Evolutionary conservation across 192 early-diverging fungal genomes (phyloP).

Genomic region (Allomyces javanicus): DNA sequence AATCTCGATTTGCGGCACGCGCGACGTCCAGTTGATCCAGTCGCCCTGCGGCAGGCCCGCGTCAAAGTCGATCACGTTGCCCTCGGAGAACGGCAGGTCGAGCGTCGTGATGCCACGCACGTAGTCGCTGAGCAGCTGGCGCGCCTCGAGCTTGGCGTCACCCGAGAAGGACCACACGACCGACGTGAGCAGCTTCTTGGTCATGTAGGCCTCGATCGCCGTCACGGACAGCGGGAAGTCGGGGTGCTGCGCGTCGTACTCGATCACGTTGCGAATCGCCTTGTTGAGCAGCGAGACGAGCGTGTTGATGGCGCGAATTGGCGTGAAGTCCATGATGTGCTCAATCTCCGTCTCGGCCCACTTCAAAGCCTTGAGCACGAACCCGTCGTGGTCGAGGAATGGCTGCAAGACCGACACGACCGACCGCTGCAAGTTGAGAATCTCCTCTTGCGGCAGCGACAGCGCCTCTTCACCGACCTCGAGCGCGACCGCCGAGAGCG

Average conservation of each 20-base stretch:
- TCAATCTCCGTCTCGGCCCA: slow-evolving; percentile 41
- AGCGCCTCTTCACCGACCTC: slow-evolving; percentile 54
- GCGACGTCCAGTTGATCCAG: slow-evolving; percentile 76
- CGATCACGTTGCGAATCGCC: slow-evolving; percentile 57
- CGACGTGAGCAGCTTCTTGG: slow-evolving; percentile 60
- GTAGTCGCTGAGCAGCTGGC: slow-evolving; percentile 59
- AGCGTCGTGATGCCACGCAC: slow-evolving; percentile 50
- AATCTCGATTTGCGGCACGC: slow-evolving; percentile 86
- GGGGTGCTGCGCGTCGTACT: slow-evolving; percentile 75
- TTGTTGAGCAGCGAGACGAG: slow-evolving; percentile 85
- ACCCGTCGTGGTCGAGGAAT: slow-evolving; percentile 51
- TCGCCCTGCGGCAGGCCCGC: slow-evolving; percentile 55
- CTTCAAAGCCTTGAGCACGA: slow-evolving; percentile 51
- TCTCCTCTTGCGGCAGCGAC: slow-evolving; percentile 7
- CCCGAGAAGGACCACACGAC: slow-evolving; percentile 93
- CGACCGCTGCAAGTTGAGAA: slow-evolving; percentile 49
- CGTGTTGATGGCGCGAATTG: slow-evolving; percentile 56
- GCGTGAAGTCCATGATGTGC: slow-evolving; percentile 99
- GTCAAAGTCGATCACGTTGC: slow-evolving; percentile 70
- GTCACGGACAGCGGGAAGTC: slow-evolving; percentile 84
- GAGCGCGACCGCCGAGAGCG: slow-evolving; percentile 47
- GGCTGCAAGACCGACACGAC: slow-evolving; percentile 50
- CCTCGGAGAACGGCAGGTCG: slow-evolving; percentile 34
- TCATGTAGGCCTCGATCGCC: slow-evolving; percentile 54
- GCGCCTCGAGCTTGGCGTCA: slow-evolving; percentile 51